Evolutionary conservation across 345 rosid species (phyloP).

Genomic region (Punica granatum): DNA sequence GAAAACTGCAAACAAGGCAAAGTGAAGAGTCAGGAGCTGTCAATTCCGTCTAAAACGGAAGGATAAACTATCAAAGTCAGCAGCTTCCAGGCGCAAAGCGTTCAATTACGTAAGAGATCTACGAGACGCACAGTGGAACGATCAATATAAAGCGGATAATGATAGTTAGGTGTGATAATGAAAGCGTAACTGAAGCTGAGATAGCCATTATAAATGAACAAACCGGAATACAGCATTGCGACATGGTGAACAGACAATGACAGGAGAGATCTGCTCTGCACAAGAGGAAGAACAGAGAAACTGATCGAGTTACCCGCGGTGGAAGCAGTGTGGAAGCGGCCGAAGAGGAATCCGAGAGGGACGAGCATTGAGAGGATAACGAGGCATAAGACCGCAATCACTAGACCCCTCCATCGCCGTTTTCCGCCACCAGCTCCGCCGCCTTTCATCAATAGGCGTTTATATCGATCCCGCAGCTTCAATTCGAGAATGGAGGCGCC

Average conservation of each 20-base stretch:
- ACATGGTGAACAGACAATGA: background rate
- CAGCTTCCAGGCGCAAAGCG: background rate
- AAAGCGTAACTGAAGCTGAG: background rate
- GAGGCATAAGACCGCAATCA: slow-evolving; percentile 66
- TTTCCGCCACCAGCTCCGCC: slow-evolving; percentile 50
- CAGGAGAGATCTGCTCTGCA: slow-evolving; percentile 4
- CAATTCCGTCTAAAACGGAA: background rate
- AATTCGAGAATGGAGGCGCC: slow-evolving; percentile 1
- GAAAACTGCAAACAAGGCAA: slow-evolving; percentile 35
- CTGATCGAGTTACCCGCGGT: background rate
- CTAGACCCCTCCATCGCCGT: slow-evolving; percentile 71
- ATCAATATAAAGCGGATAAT: background rate
- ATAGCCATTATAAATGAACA: background rate
- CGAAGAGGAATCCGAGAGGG: slow-evolving; percentile 84
- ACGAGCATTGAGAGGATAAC: slow-evolving; percentile 90
- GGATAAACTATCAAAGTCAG: background rate
- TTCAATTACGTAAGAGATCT: background rate
- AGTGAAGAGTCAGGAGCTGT: background rate
- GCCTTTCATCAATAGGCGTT: slow-evolving; percentile 16
- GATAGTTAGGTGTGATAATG: background rate
- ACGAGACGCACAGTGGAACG: background rate
- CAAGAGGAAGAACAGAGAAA: background rate
- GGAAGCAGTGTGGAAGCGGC: slow-evolving; percentile 64
- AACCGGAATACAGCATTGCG: background rate
- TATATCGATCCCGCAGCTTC: background rate